These are phyloP conservation scores for Aspergillus haitiensis DNA, from an alignment of 495 filamentous ascomycete genomes.

Conservation along the genomic window DNA sequence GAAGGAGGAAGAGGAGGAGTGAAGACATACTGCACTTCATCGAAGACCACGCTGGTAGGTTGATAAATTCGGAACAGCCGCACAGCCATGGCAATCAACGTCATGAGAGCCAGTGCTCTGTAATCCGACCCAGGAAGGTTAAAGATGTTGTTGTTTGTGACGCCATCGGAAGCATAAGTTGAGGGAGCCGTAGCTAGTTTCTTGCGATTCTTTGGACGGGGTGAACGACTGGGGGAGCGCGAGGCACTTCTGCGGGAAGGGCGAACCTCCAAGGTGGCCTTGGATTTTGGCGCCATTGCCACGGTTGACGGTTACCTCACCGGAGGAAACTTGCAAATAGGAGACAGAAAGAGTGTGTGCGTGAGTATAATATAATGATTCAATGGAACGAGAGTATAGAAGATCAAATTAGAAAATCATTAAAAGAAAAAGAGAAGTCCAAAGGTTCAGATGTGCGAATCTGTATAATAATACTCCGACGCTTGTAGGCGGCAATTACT, in stretches of 20 bases:
- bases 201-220: constrained; percentile 45
- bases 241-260: constrained; percentile 36
- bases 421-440: constrained; percentile 5
- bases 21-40: constrained; percentile 89
- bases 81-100: constrained; percentile 72
- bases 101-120: constrained; percentile 68
- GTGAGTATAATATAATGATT: constrained; percentile 9
- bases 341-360: constrained; percentile 10
- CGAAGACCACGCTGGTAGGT: constrained; percentile 94
- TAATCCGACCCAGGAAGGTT: constrained; percentile 76
- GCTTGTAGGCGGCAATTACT: constrained; percentile 24
- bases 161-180: constrained; percentile 54
- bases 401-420: constrained; percentile 15
- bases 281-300: constrained; percentile 41
- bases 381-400: constrained; percentile 17
- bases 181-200: constrained; percentile 23
- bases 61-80: constrained; percentile 95
- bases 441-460: constrained; percentile 1
- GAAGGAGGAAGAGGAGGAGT: not conserved
- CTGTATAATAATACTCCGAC: constrained; percentile 12
- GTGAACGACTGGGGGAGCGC: constrained; percentile 46
- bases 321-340: constrained; percentile 13
- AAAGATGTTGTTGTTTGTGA: constrained; percentile 55
- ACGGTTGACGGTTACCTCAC: constrained; percentile 1
- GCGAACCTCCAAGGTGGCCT: constrained; percentile 41